Evolutionary conservation across 306 rosid species (phyloP).

Genomic region (Hylodesmum podocarpum): DNA sequence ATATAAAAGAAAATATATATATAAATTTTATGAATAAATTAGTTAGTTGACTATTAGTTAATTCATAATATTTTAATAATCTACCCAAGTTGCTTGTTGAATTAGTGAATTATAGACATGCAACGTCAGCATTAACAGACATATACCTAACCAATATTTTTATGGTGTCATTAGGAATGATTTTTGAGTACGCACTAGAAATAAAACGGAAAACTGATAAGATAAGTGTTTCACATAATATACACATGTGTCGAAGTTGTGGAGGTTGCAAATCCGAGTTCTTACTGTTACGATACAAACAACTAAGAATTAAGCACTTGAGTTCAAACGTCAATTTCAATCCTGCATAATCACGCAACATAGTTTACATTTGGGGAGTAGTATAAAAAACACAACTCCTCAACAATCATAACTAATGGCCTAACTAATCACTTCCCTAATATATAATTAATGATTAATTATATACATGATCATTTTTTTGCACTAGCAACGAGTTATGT

Average conservation of each 20-base stretch:
- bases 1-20: too few relatives aligned
- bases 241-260: not conserved
- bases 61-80: too few relatives aligned
- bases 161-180: not conserved
- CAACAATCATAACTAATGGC: slow-evolving; percentile 27
- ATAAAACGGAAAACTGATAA: not conserved
- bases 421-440: not conserved
- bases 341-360: slow-evolving; percentile 8
- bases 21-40: too few relatives aligned
- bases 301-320: not conserved
- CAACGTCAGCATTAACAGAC: not conserved
- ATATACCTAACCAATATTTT: not conserved
- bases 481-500: slow-evolving; percentile 44
- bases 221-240: not conserved
- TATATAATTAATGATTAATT: not conserved
- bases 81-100: not conserved
- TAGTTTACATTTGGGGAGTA: slow-evolving; percentile 34
- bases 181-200: not conserved
- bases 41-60: too few relatives aligned
- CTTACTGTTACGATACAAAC: not conserved
- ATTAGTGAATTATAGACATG: not conserved
- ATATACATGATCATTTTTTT: slow-evolving; percentile 2
- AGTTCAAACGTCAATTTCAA: slow-evolving; percentile 14
- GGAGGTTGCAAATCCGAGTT: not conserved
- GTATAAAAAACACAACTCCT: slow-evolving; percentile 59